Evolutionary conservation across 1,284 basidiomycete species (phyloP).

Genomic region (Trametes versicolor): DNA sequence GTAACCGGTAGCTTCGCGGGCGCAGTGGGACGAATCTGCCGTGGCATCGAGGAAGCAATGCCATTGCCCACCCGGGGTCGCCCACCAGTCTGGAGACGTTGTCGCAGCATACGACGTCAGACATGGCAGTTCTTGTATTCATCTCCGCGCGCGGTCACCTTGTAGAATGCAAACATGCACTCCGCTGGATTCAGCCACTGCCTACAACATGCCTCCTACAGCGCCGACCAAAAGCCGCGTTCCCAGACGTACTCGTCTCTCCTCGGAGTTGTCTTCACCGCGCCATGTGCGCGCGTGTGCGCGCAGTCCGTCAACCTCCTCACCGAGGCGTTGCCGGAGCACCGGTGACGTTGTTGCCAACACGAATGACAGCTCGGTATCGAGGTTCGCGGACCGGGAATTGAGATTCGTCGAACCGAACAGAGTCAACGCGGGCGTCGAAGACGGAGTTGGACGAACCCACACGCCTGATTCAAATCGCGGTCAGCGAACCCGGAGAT

Average conservation of each 20-base stretch:
- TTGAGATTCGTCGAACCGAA: conserved; percentile 98
- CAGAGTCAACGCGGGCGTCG: conserved; percentile 79
- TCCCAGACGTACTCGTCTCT: conserved; percentile 75
- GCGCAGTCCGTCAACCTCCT: conserved; percentile 59
- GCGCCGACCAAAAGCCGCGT: conserved; percentile 74
- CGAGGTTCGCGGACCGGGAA: conserved; percentile 89
- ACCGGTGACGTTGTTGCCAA: conserved; percentile 72
- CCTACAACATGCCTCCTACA: conserved; percentile 73
- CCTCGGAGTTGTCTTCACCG: conserved; percentile 50
- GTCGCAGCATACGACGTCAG: conserved; percentile 3
- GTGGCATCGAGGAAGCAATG: conserved; percentile 5
- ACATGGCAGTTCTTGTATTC: conserved; percentile 16
- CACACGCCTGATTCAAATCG: conserved; percentile 74
- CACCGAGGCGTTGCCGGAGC: conserved; percentile 51
- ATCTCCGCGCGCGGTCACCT: conserved; percentile 22
- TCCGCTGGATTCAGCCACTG: conserved; percentile 1
- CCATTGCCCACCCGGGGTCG: not conserved
- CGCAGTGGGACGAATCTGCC: conserved; percentile 1
- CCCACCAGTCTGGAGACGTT: not conserved
- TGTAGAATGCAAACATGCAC: not conserved
- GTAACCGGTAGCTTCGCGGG: conserved; percentile 7
- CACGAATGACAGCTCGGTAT: conserved; percentile 93
- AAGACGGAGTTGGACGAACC: conserved; percentile 69
- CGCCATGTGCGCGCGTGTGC: conserved; percentile 62
- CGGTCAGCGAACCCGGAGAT: conserved; percentile 17